Conservation (phyloP, 371 early-diverging fungal species). For the Mortierella sp. region DNA sequence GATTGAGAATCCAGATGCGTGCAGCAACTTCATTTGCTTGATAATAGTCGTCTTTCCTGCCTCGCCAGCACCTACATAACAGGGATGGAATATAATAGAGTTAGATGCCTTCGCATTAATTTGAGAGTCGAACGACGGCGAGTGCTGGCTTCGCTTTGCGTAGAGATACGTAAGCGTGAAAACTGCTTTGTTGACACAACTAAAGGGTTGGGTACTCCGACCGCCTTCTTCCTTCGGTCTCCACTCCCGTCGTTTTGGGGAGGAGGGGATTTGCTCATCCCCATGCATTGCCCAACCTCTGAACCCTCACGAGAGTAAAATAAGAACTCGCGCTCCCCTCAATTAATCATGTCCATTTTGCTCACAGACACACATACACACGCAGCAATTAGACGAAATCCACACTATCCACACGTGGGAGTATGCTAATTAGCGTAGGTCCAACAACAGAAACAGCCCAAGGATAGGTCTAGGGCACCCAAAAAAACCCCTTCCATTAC, state of each 20-base stretch:
- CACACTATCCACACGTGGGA: slow-evolving; percentile 2
- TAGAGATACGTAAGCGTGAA: background rate
- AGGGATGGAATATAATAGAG: background rate
- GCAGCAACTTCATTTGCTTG: slow-evolving; percentile 97
- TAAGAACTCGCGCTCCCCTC: no score
- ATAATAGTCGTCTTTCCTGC: slow-evolving; percentile 97
- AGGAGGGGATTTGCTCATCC: no score
- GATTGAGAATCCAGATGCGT: slow-evolving; percentile 90
- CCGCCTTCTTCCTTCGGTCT: no score
- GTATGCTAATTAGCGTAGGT: background rate
- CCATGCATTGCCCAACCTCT: no score
- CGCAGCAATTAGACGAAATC: background rate
- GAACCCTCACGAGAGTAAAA: no score
- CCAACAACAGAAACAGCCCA: background rate
- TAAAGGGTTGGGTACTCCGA: no score
- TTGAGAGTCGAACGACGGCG: background rate
- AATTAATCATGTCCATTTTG: background rate
- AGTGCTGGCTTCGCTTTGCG: background rate
- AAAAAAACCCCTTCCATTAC: background rate
- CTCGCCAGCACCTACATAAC: slow-evolving; percentile 91
- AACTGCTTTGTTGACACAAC: background rate
- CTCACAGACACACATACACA: background rate
- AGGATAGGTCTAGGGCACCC: background rate
- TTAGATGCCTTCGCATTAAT: background rate
- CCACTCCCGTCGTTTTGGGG: no score